Base-by-base conservation (phyloP, 768 basidiomycete genomes). In the Termitomyces sp. region DNA sequence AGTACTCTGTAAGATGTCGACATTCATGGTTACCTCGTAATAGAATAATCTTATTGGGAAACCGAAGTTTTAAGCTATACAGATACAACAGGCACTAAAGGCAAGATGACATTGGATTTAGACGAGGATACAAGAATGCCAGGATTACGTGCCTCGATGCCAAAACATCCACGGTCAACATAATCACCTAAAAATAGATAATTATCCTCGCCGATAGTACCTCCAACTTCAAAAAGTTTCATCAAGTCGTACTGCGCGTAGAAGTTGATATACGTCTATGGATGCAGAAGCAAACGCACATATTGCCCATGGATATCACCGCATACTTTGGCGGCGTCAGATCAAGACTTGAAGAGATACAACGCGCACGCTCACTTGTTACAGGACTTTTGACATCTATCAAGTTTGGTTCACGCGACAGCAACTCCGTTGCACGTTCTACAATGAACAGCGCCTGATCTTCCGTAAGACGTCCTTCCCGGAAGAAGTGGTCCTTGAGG, bases 261-360 rank as follows among this genome's bases (percentile, higher is more conserved):
- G 7, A 1, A 36, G 26, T 35, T 6, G 33, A 5, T 35, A 14
- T n/a, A 46, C 1, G 13, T n/a, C n/a, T 33, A 26, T 36, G 6
- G 10, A 42, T 35, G 2, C 6, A n/a, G 16, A 24, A 33, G 20
- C 42, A 24, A 58, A 64, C 62, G 43, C 70, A 95, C 94, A 72
- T 93, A 98, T 88, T 98, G 95, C 10, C 95, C 95, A 66, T 98
- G 95, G 47, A 98, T 94, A 76, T 98, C 95, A 22, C 95, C 95
- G 68, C 94, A 96, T 63, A 98, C 94, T 95, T 64, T 20, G 53
- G 20, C 1, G 20, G n/a, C 28, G 52, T 61, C 24, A 60, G 32
- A 44, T 22, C 24, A 36, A 54, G 48, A 24, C 32, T 16, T 26
- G 12, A 6, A 50, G 28, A 13, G 48, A 32, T 30, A 42, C 47